These are phyloP conservation scores for Breviolum minutum DNA, from an alignment of 73 alveolate genomes.

Conservation along the genomic window DNA sequence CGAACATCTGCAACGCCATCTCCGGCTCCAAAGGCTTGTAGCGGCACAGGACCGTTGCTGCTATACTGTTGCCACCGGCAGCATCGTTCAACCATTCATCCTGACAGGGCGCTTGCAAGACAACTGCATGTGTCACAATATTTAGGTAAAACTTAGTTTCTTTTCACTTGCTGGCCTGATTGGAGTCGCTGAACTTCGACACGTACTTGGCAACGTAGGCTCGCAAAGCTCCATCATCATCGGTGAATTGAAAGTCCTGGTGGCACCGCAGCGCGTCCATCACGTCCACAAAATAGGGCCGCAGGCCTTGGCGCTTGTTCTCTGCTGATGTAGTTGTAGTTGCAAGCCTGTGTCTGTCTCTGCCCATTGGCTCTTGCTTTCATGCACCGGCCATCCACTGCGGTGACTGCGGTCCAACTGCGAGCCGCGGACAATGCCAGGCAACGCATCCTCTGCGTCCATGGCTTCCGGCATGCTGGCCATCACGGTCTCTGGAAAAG, in stretches of 20 bases:
- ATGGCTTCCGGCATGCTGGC: neutral
- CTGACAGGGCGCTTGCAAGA: neutral
- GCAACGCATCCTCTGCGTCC: neutral
- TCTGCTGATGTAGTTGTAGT: neutral
- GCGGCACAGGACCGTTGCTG: constrained; percentile 34
- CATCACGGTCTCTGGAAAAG: neutral
- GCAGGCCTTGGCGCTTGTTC: constrained; percentile 1
- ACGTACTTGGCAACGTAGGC: constrained; percentile 55
- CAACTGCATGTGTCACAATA: neutral
- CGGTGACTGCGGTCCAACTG: neutral
- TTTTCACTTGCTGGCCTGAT: neutral
- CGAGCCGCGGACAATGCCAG: neutral
- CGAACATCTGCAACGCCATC: constrained; percentile 35
- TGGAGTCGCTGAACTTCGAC: constrained; percentile 38
- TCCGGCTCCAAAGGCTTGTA: constrained; percentile 24
- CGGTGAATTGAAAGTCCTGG: constrained; percentile 43
- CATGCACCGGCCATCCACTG: neutral
- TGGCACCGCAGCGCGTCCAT: constrained; percentile 71
- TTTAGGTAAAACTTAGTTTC: neutral
- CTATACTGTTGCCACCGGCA: constrained; percentile 29
- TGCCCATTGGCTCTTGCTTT: neutral
- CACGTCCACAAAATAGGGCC: neutral
- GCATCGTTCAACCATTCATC: constrained; percentile 58
- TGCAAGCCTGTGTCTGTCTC: neutral
- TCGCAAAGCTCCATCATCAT: constrained; percentile 25